A percentile compares a stretch with the other conserved stretches of the same genome.
phyloP scores from a whole-genome alignment of 768 basidiomycete species.

The Naganishia antarctica region DNA sequence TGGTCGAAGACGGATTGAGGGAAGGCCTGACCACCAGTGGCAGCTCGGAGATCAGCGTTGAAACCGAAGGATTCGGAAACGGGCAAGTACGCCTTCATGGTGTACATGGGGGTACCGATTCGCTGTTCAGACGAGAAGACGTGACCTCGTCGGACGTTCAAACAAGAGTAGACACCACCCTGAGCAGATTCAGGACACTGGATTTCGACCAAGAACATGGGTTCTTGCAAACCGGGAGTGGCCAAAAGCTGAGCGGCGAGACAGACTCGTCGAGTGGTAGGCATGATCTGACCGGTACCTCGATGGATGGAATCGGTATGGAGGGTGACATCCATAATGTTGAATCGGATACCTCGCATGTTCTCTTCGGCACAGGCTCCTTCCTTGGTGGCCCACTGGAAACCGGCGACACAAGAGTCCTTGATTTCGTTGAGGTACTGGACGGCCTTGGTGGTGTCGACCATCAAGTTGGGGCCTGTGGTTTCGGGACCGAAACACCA shows the following conservation, averaged over 20 bases:
- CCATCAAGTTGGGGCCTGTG: conserved; percentile 90
- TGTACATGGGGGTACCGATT: conserved; percentile 98
- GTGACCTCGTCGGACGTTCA: conserved; percentile 94
- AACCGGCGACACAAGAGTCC: conserved; percentile 96
- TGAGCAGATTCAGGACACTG: conserved; percentile 97
- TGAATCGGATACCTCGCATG: conserved; percentile 96
- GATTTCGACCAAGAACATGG: conserved; percentile 97
- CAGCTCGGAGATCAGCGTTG: conserved; percentile 88
- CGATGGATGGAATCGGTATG: conserved; percentile 99
- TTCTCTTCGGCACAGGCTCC: conserved; percentile 94
- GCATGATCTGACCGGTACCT: conserved; percentile 96
- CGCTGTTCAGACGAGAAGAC: conserved; percentile 98
- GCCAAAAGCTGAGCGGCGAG: conserved; percentile 95
- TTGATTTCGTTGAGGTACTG: conserved; percentile 99
- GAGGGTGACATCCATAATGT: conserved; percentile 91
- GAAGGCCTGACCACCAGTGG: conserved; percentile 96
- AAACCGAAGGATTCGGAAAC: conserved; percentile 69
- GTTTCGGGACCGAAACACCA: conserved; percentile 99
- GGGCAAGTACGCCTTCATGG: conserved; percentile 59
- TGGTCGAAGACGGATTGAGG: conserved; percentile 92
- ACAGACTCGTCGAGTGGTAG: conserved; percentile 88
- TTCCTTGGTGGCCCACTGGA: conserved; percentile 99
- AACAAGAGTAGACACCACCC: conserved; percentile 80
- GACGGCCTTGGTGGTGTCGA: conserved; percentile 98
- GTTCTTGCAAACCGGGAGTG: conserved; percentile 86